Evolutionary conservation across 441 rosid genomes (phyloP).

Genomic region (Adansonia gregorii): DNA sequence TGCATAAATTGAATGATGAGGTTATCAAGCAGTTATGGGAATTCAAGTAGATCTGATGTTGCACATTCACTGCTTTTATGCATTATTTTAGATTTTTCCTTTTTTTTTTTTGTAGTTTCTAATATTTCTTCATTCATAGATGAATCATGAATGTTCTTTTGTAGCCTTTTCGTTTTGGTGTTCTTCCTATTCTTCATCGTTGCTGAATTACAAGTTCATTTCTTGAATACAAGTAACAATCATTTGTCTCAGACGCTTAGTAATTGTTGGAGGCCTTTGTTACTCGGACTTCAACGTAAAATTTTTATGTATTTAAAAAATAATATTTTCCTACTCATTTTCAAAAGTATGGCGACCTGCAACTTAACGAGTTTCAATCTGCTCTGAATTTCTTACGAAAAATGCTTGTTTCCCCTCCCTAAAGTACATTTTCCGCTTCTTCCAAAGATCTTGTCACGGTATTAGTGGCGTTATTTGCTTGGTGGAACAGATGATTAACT

Average conservation of each 20-base stretch:
- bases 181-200: conserved; percentile 33
- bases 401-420: too few species aligned
- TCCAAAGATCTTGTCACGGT: too few species aligned
- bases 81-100: conserved; percentile 8
- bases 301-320: too few species aligned
- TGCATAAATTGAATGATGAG: conserved; percentile 31
- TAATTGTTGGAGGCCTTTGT: too few species aligned
- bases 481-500: conserved; percentile 9
- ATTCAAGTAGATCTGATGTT: conserved; percentile 29
- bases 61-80: not conserved
- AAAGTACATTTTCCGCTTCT: too few species aligned
- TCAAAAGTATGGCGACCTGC: too few species aligned
- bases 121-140: conserved; percentile 24
- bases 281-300: too few species aligned
- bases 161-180: not conserved
- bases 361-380: too few species aligned
- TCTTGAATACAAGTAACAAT: not conserved
- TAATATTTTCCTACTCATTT: too few species aligned
- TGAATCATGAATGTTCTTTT: conserved; percentile 21
- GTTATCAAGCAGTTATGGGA: not conserved
- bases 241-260: not conserved
- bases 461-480: not conserved
- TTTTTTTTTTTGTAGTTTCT: conserved; percentile 27
- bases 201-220: conserved; percentile 23
- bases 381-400: too few species aligned